phyloP scores from a whole-genome alignment of 2,329 filamentous ascomycete genomes.

The Xylaria arbuscula region DNA sequence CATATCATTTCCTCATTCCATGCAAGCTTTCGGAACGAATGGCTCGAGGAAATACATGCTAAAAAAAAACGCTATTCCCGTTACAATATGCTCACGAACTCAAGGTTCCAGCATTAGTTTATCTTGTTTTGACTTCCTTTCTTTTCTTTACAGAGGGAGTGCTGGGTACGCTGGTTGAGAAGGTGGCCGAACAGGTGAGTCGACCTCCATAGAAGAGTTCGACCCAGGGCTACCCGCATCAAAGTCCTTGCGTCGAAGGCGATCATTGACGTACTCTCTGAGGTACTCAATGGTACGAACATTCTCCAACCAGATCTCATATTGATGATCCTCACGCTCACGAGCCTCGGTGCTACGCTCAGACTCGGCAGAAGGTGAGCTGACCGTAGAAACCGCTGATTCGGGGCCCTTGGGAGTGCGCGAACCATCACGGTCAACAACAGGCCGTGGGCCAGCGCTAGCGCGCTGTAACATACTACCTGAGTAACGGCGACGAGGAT shows the following conservation, averaged over 20 bases:
- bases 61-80: conserved; percentile 11
- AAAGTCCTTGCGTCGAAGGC: conserved; percentile 68
- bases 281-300: conserved; percentile 73
- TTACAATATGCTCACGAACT: background rate
- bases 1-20: conserved; percentile 7
- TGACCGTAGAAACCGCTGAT: conserved; percentile 57
- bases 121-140: background rate
- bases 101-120: background rate
- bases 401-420: conserved; percentile 59
- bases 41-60: background rate
- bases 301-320: conserved; percentile 74
- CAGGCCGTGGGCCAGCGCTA: conserved; percentile 57
- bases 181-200: conserved; percentile 46
- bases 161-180: conserved; percentile 53
- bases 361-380: conserved; percentile 67
- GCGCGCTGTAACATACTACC: conserved; percentile 74
- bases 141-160: conserved; percentile 42
- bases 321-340: conserved; percentile 68
- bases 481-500: conserved; percentile 73
- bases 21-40: conserved; percentile 1
- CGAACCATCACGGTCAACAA: conserved; percentile 52
- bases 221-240: conserved; percentile 51
- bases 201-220: conserved; percentile 51
- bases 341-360: conserved; percentile 57
- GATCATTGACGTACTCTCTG: conserved; percentile 66